These are phyloP conservation scores for Yamadazyma jaroonii DNA, from an alignment of 1,139 yeast genomes.

Conservation along the genomic window DNA sequence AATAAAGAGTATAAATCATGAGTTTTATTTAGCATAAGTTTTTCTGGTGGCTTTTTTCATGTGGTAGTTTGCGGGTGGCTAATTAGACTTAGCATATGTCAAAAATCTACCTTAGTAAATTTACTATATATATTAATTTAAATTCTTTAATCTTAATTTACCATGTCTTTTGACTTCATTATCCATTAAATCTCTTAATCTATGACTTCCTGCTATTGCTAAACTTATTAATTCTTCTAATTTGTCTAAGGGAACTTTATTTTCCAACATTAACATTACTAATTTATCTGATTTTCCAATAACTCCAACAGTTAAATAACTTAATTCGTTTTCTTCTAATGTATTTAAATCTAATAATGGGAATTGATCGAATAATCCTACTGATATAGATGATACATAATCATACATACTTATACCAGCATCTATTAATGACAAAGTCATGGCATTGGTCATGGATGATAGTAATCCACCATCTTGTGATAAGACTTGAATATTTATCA, in stretches of 20 bases:
- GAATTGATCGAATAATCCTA: slow-evolving; percentile 73
- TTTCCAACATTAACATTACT: slow-evolving; percentile 74
- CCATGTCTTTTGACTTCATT: slow-evolving; percentile 75
- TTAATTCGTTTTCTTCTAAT: slow-evolving; percentile 80
- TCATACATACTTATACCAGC: slow-evolving; percentile 96
- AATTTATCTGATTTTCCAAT: slow-evolving; percentile 80
- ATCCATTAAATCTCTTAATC: slow-evolving; percentile 84
- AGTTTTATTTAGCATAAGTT: no score
- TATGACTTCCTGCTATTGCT: slow-evolving; percentile 86
- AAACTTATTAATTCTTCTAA: slow-evolving; percentile 76
- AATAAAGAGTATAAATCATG: no score
- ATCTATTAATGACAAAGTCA: slow-evolving; percentile 85
- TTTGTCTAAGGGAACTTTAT: slow-evolving; percentile 79
- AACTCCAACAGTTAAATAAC: slow-evolving; percentile 78
- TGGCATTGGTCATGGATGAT: slow-evolving; percentile 80
- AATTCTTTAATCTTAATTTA: slow-evolving; percentile 34
- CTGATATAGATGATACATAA: slow-evolving; percentile 75
- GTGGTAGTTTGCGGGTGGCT: no score
- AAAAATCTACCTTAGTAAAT: no score
- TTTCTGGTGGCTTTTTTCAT: background rate
- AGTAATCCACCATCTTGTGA: slow-evolving; percentile 90
- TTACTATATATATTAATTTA: slow-evolving; percentile 7
- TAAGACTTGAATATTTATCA: slow-evolving; percentile 69
- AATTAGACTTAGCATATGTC: no score
- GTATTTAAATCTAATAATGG: slow-evolving; percentile 81